Base-by-base conservation (phyloP, 495 filamentous ascomycete species). In the Penicillium atrosanguineum region DNA sequence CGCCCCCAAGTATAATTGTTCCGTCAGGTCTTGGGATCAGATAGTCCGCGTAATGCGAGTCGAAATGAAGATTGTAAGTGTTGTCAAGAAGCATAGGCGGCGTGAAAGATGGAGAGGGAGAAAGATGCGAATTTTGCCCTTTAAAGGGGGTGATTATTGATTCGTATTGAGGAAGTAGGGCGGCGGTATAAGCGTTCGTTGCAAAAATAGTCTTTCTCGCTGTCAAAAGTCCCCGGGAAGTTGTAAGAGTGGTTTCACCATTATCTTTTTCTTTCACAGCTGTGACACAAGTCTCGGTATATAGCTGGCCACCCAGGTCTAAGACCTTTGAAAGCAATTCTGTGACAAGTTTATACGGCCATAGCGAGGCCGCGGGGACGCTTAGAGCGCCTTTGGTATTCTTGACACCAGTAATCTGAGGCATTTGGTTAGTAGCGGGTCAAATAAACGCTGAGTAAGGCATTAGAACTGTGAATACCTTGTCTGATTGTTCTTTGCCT, bases 331-430 rank as follows among this genome's bases (percentile, higher is more conserved):
- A 26, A 11, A 44, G 25, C n/a, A 51, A 34, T 21, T 7, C 38
- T 15, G 40, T 43, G 26, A 51, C 28, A 8, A 51, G 28, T 19
- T 51, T 51, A 29, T 51, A 51, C 9, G 48, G 48, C 48, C 48
- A 51, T 16, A 51, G 28, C 7, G 39, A 43, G 11, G 19, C 39
- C 1, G 40, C 48, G 8, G 48, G 39, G 8, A 51, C 39, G 12
- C 25, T 21, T 6, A 44, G 6, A 4, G 39, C 38, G 11, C 39
- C 38, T 21, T 44, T 43, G 23, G 39, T 43, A n/a, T 44, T 37
- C 6, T 44, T 44, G 16, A 51, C 28, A 44, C 48, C 48, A 14
- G 48, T 50, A 1, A 50, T 41, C 48, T 41, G 14, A 14, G 31
- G 31, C 8, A 14, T 12, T 14, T 14, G 1, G 31, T 34, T 8